Conservation (phyloP, 2,329 filamentous ascomycete species). For the Lithohypha guttulata region DNA sequence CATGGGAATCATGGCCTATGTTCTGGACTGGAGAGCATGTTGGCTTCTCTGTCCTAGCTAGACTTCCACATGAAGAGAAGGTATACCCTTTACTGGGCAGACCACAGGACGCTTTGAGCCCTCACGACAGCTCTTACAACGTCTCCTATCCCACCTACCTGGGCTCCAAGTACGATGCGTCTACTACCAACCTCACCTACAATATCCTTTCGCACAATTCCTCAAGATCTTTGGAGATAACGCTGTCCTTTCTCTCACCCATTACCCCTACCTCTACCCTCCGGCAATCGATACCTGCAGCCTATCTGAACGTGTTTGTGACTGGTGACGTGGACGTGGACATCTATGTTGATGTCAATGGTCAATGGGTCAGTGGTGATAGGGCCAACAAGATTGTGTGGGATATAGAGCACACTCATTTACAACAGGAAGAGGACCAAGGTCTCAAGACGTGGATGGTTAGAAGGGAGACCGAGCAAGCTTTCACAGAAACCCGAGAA, state of each 20-base stretch:
- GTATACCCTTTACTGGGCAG: slow-evolving; percentile 56
- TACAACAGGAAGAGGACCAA: slow-evolving; percentile 29
- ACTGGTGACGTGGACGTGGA: slow-evolving; percentile 55
- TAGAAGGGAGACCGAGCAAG: slow-evolving; percentile 40
- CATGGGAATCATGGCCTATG: slow-evolving; percentile 79
- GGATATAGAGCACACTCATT: slow-evolving; percentile 44
- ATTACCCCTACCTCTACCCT: slow-evolving; percentile 73
- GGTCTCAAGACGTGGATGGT: slow-evolving; percentile 35
- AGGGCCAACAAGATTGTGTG: slow-evolving; percentile 59
- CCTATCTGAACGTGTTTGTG: slow-evolving; percentile 62
- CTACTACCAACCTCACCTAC: slow-evolving; percentile 60
- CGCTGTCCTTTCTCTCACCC: slow-evolving; percentile 59
- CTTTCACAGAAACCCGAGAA: slow-evolving; percentile 64
- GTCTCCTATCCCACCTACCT: slow-evolving; percentile 49
- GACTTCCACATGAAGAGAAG: slow-evolving; percentile 47
- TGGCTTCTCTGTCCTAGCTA: slow-evolving; percentile 53
- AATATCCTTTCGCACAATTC: slow-evolving; percentile 29
- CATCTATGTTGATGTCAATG: slow-evolving; percentile 58
- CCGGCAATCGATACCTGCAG: slow-evolving; percentile 70
- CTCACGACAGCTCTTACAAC: slow-evolving; percentile 53
- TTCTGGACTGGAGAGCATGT: slow-evolving; percentile 66
- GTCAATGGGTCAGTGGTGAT: slow-evolving; percentile 74
- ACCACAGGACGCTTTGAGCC: slow-evolving; percentile 54
- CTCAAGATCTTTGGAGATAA: slow-evolving; percentile 38
- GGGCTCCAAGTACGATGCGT: slow-evolving; percentile 57